phyloP scores from a whole-genome alignment of 306 rosid species.

The Fragaria ananassa region DNA sequence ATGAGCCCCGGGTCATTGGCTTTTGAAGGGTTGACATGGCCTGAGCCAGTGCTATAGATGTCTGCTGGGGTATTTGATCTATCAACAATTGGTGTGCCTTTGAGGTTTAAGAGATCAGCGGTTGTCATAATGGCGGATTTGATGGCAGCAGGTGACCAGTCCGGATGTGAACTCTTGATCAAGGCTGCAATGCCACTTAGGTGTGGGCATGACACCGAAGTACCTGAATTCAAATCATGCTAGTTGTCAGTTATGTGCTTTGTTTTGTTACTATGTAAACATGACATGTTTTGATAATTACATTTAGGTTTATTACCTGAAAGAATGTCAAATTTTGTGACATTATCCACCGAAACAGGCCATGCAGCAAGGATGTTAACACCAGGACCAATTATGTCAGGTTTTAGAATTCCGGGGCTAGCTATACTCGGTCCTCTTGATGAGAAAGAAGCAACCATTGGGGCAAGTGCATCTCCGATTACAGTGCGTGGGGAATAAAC shows the following conservation, averaged over 20 bases:
- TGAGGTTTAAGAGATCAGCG: background rate
- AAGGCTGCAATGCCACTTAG: no score
- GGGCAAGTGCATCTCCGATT: slow-evolving; percentile 43
- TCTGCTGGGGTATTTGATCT: background rate
- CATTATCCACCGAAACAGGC: background rate
- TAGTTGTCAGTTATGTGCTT: no score
- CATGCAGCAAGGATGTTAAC: slow-evolving; percentile 32
- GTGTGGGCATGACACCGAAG: no score
- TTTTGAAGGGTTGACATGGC: slow-evolving; percentile 44
- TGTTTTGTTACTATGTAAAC: no score
- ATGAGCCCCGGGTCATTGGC: slow-evolving; percentile 54
- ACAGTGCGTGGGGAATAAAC: slow-evolving; percentile 45
- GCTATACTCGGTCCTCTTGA: slow-evolving; percentile 53
- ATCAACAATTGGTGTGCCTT: background rate
- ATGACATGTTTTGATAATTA: no score
- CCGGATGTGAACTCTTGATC: no score
- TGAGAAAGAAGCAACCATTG: slow-evolving; percentile 35
- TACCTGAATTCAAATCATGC: background rate
- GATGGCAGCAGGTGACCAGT: no score
- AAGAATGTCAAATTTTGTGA: background rate
- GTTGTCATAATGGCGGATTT: no score
- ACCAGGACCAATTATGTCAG: slow-evolving; percentile 37
- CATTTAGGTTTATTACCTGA: background rate
- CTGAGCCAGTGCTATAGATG: slow-evolving; percentile 40
- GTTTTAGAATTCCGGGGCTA: slow-evolving; percentile 35